These are phyloP conservation scores for Podospora anserina DNA, from an alignment of 495 filamentous ascomycete genomes.

Conservation along the genomic window DNA sequence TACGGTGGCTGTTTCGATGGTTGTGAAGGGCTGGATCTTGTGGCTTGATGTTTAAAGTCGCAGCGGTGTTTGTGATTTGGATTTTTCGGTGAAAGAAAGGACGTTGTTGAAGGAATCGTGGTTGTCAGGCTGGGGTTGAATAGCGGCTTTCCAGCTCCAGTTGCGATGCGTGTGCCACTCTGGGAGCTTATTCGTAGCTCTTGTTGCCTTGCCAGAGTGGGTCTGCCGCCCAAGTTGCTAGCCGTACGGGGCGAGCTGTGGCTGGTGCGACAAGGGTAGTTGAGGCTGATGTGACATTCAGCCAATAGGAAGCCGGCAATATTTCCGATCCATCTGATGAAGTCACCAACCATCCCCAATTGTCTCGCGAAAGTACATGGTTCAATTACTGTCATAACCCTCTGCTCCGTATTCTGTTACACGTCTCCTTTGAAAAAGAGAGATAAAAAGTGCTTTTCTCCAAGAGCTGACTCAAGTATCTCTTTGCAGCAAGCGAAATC, in stretches of 20 bases:
- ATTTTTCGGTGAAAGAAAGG: neutral
- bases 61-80: neutral
- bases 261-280: neutral
- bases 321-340: neutral
- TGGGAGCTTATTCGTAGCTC: conserved; percentile 24
- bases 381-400: neutral
- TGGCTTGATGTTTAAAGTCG: neutral
- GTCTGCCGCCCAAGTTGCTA: neutral
- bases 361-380: too few species aligned
- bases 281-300: neutral
- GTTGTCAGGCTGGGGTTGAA: conserved; percentile 7
- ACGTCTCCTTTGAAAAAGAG: conserved; percentile 13
- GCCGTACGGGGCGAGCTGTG: neutral
- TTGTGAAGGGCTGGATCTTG: neutral
- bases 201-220: conserved; percentile 25
- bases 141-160: neutral
- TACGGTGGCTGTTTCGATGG: neutral
- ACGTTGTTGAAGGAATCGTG: conserved; percentile 2
- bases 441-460: conserved; percentile 16
- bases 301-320: neutral
- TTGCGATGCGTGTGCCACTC: conserved; percentile 12
- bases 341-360: neutral
- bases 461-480: conserved; percentile 9
- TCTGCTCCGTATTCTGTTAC: neutral
- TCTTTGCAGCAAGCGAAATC: conserved; percentile 22